phyloP scores from a whole-genome alignment of 179 eudicot genomes.

The Heliamphora pulchella region DNA sequence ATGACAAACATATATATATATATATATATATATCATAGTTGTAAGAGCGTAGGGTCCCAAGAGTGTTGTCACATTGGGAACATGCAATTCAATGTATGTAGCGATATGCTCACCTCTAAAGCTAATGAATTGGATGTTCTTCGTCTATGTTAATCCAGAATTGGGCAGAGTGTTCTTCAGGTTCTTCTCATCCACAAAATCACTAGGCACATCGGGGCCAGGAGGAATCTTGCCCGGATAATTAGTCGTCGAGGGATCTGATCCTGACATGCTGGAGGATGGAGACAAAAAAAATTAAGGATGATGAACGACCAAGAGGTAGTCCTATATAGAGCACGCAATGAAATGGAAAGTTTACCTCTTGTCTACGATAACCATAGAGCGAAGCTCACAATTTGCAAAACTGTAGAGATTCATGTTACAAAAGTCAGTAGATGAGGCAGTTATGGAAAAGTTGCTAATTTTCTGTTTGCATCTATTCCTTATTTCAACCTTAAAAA shows the following conservation, averaged over 20 bases:
- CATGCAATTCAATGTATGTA: background rate
- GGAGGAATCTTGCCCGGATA: conserved; percentile 69
- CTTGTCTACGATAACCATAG: conserved; percentile 63
- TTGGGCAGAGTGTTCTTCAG: conserved; percentile 13
- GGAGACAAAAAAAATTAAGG: conserved; percentile 5
- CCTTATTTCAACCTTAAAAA: too few relatives aligned
- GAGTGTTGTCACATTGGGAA: background rate
- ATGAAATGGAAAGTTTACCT: conserved; percentile 36
- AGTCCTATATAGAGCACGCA: conserved; percentile 3
- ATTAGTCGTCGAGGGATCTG: conserved; percentile 45
- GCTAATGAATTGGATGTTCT: background rate
- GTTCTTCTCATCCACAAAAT: conserved; percentile 28
- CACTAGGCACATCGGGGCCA: conserved; percentile 61
- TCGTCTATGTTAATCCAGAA: conserved; percentile 11
- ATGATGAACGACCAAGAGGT: background rate
- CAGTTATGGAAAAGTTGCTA: background rate
- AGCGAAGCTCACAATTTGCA: conserved; percentile 84
- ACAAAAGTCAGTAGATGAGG: conserved; percentile 3
- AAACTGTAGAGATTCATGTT: conserved; percentile 42
- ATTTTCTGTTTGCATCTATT: too few relatives aligned
- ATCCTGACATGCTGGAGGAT: conserved; percentile 51
- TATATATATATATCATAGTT: too few relatives aligned
- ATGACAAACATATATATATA: background rate
- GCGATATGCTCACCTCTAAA: background rate
- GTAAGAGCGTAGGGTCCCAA: background rate